These are phyloP conservation scores for Alternaria ventricosa DNA, from an alignment of 2,329 filamentous ascomycete species.

Conservation along the genomic window DNA sequence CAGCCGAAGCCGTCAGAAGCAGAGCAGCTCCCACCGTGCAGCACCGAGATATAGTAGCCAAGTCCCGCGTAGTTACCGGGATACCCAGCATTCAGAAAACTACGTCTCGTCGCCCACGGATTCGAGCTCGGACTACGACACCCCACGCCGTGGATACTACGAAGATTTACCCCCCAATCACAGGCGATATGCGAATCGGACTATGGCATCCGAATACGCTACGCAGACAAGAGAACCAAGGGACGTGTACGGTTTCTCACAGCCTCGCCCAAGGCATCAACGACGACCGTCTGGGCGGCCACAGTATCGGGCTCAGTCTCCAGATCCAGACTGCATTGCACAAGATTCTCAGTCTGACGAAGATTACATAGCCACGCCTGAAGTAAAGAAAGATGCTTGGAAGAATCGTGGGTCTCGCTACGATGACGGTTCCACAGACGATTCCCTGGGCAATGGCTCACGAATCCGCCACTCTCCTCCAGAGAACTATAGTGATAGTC, in stretches of 20 bases:
- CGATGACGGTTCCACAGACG: neutral
- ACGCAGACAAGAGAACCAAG: neutral
- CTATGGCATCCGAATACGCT: constrained; percentile 8
- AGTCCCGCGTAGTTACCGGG: neutral
- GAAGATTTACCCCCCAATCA: neutral
- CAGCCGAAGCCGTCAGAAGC: constrained; percentile 2
- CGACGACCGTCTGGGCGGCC: neutral
- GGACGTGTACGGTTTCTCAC: neutral
- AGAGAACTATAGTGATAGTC: neutral
- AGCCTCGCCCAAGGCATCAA: neutral
- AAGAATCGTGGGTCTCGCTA: neutral
- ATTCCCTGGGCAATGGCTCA: neutral
- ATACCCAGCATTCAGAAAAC: constrained; percentile 6
- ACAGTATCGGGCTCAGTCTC: neutral
- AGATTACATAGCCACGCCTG: constrained; percentile 8
- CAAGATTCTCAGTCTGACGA: constrained; percentile 3
- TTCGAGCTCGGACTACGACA: constrained; percentile 11
- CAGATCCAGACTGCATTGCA: constrained; percentile 4
- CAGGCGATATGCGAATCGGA: neutral
- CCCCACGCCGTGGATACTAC: neutral
- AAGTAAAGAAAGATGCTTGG: neutral
- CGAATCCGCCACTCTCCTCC: neutral
- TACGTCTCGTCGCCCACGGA: constrained; percentile 6
- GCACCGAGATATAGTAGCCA: neutral
- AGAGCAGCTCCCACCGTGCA: neutral